phyloP scores from a whole-genome alignment of 2,329 filamentous ascomycete species.

The Herpotrichia juniperi region DNA sequence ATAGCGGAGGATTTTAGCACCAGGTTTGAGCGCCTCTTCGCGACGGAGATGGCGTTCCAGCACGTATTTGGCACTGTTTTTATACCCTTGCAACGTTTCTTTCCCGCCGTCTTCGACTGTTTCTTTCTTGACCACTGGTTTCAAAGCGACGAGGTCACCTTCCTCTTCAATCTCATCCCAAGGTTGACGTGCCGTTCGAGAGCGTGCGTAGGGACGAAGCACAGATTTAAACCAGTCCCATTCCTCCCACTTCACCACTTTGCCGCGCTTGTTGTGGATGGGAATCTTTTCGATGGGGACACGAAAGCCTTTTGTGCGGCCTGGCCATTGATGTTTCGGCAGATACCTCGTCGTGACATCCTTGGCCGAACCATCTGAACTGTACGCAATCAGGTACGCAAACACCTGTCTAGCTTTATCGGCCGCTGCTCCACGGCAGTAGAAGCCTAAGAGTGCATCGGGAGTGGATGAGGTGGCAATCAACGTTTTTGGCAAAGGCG shows the following conservation, averaged over 20 bases:
- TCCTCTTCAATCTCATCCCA: slow-evolving; percentile 81
- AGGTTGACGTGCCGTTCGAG: slow-evolving; percentile 63
- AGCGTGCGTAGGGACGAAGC: slow-evolving; percentile 73
- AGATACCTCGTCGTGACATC: slow-evolving; percentile 94
- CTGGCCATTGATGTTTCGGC: slow-evolving; percentile 79
- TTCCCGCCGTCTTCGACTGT: slow-evolving; percentile 76
- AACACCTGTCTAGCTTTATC: slow-evolving; percentile 89
- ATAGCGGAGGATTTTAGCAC: slow-evolving; percentile 71
- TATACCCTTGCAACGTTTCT: slow-evolving; percentile 83
- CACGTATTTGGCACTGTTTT: slow-evolving; percentile 82
- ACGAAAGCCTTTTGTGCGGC: slow-evolving; percentile 85
- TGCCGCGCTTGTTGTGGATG: slow-evolving; percentile 77
- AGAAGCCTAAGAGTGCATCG: slow-evolving; percentile 75
- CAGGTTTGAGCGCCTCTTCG: slow-evolving; percentile 82
- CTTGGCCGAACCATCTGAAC: slow-evolving; percentile 85
- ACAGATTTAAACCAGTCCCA: slow-evolving; percentile 88
- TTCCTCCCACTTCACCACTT: slow-evolving; percentile 75
- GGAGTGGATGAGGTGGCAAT: slow-evolving; percentile 67
- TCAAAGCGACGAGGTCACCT: slow-evolving; percentile 74
- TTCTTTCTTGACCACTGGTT: slow-evolving; percentile 66
- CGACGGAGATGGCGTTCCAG: slow-evolving; percentile 85
- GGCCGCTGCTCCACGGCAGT: slow-evolving; percentile 81
- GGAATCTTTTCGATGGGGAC: slow-evolving; percentile 81
- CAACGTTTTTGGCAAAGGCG: slow-evolving; percentile 63
- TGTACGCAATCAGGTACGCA: slow-evolving; percentile 85